Percentiles rank a stretch among this genome's conserved stretches.
These are phyloP conservation scores for Claviceps pusilla DNA, from an alignment of 2,329 filamentous ascomycete species.

Conservation along the genomic window DNA sequence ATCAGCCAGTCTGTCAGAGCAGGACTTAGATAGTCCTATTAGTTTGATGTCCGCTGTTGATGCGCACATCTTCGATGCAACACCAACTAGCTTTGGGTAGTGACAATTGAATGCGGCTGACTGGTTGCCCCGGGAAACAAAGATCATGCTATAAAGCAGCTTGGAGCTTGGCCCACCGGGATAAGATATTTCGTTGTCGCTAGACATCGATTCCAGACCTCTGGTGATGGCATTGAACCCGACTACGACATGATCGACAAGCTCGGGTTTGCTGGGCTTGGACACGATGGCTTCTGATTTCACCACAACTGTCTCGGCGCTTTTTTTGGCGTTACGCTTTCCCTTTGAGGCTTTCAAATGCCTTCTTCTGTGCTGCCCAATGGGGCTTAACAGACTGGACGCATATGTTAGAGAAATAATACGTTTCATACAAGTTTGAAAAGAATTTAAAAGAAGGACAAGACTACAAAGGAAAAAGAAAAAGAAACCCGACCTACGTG, in stretches of 20 bases:
- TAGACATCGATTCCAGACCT: slow-evolving; percentile 33
- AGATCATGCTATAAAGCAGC: slow-evolving; percentile 34
- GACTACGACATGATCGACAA: slow-evolving; percentile 44
- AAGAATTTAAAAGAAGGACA: neutral
- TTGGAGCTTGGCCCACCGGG: neutral
- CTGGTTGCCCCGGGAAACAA: slow-evolving; percentile 43
- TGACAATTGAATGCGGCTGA: slow-evolving; percentile 44
- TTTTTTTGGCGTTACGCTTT: slow-evolving; percentile 38
- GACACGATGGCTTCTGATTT: slow-evolving; percentile 6
- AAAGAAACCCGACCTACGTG: slow-evolving; percentile 30
- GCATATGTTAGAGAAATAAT: neutral
- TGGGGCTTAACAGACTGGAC: slow-evolving; percentile 43
- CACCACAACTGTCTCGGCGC: slow-evolving; percentile 13
- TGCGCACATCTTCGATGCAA: slow-evolving; percentile 29
- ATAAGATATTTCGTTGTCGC: neutral
- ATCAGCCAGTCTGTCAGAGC: slow-evolving; percentile 40
- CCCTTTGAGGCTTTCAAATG: slow-evolving; percentile 45
- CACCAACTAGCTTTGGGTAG: slow-evolving; percentile 38
- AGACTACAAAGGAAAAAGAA: too few species aligned
- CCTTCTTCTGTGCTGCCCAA: slow-evolving; percentile 45
- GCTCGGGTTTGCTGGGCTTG: slow-evolving; percentile 27
- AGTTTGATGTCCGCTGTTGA: slow-evolving; percentile 33
- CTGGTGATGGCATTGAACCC: slow-evolving; percentile 51
- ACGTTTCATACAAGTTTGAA: neutral
- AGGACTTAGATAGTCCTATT: slow-evolving; percentile 46